Evolutionary conservation across 345 rosid species (phyloP), one percentile per base, ranked within the genome.

Genomic region (Microcos paniculata): DNA sequence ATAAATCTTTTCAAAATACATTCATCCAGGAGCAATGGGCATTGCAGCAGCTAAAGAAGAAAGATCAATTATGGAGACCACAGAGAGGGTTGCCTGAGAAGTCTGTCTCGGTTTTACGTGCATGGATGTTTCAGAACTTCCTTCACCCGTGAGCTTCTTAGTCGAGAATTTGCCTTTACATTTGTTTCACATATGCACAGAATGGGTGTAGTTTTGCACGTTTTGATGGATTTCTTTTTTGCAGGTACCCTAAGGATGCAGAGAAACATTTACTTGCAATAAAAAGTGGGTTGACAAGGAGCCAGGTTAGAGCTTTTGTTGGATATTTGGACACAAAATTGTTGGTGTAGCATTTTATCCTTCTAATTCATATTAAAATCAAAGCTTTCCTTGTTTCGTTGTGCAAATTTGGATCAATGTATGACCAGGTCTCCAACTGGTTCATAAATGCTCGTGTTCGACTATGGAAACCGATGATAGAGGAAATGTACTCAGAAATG

Each of bases 51-150:
- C 90, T 89, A 69, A 91, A 87, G 84, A 87, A 80, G 66, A 93
- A 84, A 81, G 93, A 90, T 77, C 97, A 91, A 49, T 70, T 90
- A 38, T 96, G 99, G 99, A 90, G 94, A 77, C 98, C 98, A 0
- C 98, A 96, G 69, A 82, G 99, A 58, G 99, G 99, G 18, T 82
- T 96, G 76, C 99, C 99, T 0, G 98, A 93, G 75, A 90, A 85
- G 81, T 96, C 99, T 5, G 98, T 96, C 43, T 85, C 96, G 0
- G 94, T 96, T 76, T 82, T 96, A 30, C 90, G 99, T 0, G 86
- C 93, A 10, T 96, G 99, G 99, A 96, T 96, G 99, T 96, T 96
- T 83, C 93, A 96, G 67, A 93, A 96, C 88, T 96, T 96, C 58
- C 99, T 96, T 82, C 99, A 96, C 78, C 99, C 99, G 99, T 96